Evolutionary conservation across 2,329 filamentous ascomycete species (phyloP).

Genomic region (Alternaria sp.): DNA sequence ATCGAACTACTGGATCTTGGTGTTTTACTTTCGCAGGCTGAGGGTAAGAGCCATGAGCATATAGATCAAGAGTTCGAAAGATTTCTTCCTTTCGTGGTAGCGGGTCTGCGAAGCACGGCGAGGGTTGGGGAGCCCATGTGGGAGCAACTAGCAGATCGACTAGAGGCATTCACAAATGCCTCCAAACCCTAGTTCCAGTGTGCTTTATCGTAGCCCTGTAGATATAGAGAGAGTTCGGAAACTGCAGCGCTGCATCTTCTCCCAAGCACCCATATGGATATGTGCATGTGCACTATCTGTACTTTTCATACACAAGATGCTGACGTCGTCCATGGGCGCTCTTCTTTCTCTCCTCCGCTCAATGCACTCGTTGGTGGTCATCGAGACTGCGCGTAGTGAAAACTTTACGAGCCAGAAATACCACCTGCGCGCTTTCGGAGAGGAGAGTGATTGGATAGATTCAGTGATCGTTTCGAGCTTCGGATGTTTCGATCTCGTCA

Average conservation of each 20-base stretch:
- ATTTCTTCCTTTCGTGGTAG: constrained; percentile 71
- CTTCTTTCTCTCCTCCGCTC: background rate
- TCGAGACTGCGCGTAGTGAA: background rate
- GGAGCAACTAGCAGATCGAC: constrained; percentile 81
- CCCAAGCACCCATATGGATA: background rate
- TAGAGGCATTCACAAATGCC: constrained; percentile 57
- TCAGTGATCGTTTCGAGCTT: background rate
- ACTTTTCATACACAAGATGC: background rate
- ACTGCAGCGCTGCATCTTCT: background rate
- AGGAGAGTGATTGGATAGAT: background rate
- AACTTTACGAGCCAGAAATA: background rate
- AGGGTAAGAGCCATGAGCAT: constrained; percentile 48
- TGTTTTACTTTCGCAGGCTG: constrained; percentile 69
- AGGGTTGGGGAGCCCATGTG: constrained; percentile 76
- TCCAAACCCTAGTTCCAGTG: background rate
- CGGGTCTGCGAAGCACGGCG: constrained; percentile 76
- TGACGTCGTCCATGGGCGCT: background rate
- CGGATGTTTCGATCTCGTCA: background rate
- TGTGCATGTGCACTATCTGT: background rate
- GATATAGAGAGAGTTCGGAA: background rate
- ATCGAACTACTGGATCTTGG: constrained; percentile 79
- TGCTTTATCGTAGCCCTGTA: background rate
- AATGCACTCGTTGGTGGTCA: background rate
- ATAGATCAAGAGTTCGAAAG: constrained; percentile 69
- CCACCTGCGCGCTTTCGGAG: no score